Base-by-base conservation (phyloP, 1,139 yeast genomes). In the Yamadazyma trypodendri region DNA sequence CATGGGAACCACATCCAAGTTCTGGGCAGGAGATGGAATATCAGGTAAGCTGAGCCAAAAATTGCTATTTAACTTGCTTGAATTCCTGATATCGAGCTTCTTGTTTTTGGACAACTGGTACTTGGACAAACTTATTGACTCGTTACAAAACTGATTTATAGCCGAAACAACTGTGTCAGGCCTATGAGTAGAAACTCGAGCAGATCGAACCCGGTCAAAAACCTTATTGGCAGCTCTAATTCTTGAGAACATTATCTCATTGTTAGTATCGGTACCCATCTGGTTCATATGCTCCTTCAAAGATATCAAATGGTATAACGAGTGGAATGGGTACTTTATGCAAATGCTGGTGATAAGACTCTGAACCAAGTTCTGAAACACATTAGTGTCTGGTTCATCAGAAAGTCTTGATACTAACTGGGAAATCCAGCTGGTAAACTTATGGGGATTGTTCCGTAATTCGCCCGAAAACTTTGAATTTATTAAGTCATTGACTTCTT, bases 381-480 rank as follows among this genome's bases (percentile, higher is more conserved):
- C 50, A 6, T 70, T 51, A 0, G 49, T 50, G 5, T 70, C 52
- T 0, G 50, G 41, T 16, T 77, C 84, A 27, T 60, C 60, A 0
- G 79, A 65, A 16, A 90, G 58, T 40, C 95, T 69, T 0, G 97
- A 87, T 4, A 87, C 72, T 32, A 92, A 68, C 55, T 92, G 98
- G 41, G 86, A 81, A 32, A 83, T 69, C 96, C 97, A 89, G 0
- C 88, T 77, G 3, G 87, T 68, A 39, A 88, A 75, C 49, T 81
- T 81, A 50, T 68, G 65, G 15, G 39, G 38, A 7, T 18, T 5
- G 6, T 75, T 67, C 0, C 95, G 84, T 22, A 87, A 61, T 0
- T 40, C 38, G 2, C 38, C 37, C 2, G 55, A 47, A 3, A 75
- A 56, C 13, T 68, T 61, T 0, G 58, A 44, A n/a, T 50, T 43